Conservation (phyloP, 192 early-diverging fungal species). For the Entomortierella parvispora region DNA sequence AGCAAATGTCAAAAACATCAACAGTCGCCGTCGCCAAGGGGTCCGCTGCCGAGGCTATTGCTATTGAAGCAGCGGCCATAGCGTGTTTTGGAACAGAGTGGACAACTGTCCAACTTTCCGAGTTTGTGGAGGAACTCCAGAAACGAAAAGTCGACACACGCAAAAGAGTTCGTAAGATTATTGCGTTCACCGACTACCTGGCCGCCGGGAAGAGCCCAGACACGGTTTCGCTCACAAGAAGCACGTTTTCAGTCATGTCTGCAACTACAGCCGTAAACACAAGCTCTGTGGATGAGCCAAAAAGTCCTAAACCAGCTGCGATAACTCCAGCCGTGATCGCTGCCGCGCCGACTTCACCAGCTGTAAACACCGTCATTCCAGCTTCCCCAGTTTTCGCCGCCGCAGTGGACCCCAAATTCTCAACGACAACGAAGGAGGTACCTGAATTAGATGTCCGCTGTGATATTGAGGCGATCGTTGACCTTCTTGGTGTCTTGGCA, state of each 20-base stretch:
- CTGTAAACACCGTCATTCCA: not conserved
- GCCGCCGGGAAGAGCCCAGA: too few relatives aligned
- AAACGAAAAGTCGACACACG: constrained; percentile 11
- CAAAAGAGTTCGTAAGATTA: not conserved
- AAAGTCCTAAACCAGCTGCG: too few relatives aligned
- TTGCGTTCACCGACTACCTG: constrained; percentile 12
- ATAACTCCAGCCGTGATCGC: not conserved
- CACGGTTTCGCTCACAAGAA: not conserved
- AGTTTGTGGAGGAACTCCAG: constrained; percentile 1
- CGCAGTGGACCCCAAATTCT: not conserved
- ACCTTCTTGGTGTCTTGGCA: too few relatives aligned
- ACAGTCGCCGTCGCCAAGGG: too few relatives aligned
- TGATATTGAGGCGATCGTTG: too few relatives aligned
- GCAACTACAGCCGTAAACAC: not conserved
- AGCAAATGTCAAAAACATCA: too few relatives aligned
- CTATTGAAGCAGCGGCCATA: too few relatives aligned
- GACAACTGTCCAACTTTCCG: not conserved
- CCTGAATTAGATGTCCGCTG: too few relatives aligned
- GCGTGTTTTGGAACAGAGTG: too few relatives aligned
- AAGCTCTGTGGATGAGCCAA: too few relatives aligned
- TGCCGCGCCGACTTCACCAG: not conserved
- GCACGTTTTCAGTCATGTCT: not conserved
- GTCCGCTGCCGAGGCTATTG: too few relatives aligned
- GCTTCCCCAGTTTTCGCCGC: not conserved
- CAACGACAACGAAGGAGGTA: not conserved